Percentiles rank a stretch among this genome's conserved stretches.
Conservation (phyloP, 176 grass and related monocot species). For the Stipa capillata region DNA sequence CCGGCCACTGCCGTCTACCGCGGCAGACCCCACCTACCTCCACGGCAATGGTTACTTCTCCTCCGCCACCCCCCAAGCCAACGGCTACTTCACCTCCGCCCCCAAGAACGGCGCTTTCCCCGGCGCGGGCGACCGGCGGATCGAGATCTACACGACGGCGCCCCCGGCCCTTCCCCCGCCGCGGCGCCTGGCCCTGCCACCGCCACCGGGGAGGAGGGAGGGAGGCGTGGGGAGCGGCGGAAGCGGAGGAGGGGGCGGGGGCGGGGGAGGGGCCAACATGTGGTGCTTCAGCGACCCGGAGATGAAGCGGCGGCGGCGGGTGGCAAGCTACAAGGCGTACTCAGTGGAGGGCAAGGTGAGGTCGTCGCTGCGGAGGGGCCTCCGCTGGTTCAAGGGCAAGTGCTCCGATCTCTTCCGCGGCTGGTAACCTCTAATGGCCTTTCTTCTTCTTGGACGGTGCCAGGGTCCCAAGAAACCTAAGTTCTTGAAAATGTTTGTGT, state of each 20-base stretch:
- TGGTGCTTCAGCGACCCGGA: slow-evolving; percentile 90
- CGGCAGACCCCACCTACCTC: slow-evolving; percentile 29
- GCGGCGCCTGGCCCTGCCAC: slow-evolving; percentile 28
- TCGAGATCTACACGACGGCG: slow-evolving; percentile 55
- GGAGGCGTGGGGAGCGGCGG: slow-evolving; percentile 25
- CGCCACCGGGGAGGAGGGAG: slow-evolving; percentile 37
- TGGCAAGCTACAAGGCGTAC: slow-evolving; percentile 85
- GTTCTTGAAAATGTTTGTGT: slow-evolving; percentile 12
- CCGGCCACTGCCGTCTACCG: slow-evolving; percentile 27
- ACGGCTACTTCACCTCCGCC: slow-evolving; percentile 21
- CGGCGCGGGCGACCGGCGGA: slow-evolving; percentile 31
- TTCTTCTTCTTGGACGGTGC: not conserved
- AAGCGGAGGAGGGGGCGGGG: no score
- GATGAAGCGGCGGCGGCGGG: slow-evolving; percentile 62
- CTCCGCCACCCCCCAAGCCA: slow-evolving; percentile 13
- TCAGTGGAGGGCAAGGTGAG: slow-evolving; percentile 80
- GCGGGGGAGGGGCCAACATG: slow-evolving; percentile 14
- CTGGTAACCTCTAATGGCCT: slow-evolving; percentile 61
- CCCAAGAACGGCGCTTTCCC: slow-evolving; percentile 21
- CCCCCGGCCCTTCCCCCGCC: slow-evolving; percentile 9
- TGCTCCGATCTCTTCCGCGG: slow-evolving; percentile 75
- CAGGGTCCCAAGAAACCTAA: slow-evolving; percentile 12
- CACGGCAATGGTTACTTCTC: slow-evolving; percentile 28
- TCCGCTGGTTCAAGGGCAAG: slow-evolving; percentile 77
- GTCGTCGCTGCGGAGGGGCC: slow-evolving; percentile 52